Percentiles rank a stretch among this genome's conserved stretches.
phyloP scores from a whole-genome alignment of 345 rosid species.

The Pistacia integerrima region DNA sequence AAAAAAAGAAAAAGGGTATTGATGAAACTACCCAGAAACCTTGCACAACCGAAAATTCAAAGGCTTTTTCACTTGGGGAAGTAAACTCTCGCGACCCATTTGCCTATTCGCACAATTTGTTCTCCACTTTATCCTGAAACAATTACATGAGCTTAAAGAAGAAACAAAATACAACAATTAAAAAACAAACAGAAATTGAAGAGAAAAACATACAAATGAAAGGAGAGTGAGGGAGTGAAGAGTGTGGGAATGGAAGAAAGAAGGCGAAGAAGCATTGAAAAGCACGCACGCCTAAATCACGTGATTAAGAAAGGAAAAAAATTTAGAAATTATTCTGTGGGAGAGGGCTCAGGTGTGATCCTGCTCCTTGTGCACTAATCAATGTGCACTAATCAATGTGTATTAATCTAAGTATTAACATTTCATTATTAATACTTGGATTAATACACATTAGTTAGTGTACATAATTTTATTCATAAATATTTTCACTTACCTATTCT shows the following conservation, averaged over 20 bases:
- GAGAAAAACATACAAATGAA: not conserved
- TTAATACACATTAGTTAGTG: too few species aligned
- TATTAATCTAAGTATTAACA: too few species aligned
- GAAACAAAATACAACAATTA: too few species aligned
- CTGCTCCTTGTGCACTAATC: too few species aligned
- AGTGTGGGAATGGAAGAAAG: not conserved
- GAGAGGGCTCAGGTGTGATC: too few species aligned
- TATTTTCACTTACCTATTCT: too few species aligned
- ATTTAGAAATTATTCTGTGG: too few species aligned
- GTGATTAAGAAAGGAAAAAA: too few species aligned
- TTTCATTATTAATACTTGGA: too few species aligned
- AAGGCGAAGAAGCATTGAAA: not conserved
- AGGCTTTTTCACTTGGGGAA: constrained; percentile 30
- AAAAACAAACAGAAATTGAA: not conserved
- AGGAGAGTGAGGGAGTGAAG: not conserved
- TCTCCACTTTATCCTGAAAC: constrained; percentile 26
- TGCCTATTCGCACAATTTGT: constrained; percentile 20
- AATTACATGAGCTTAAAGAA: not conserved
- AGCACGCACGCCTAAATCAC: too few species aligned
- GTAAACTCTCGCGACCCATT: constrained; percentile 45
- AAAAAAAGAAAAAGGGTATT: not conserved
- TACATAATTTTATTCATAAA: too few species aligned
- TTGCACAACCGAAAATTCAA: constrained; percentile 56
- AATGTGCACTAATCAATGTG: too few species aligned
- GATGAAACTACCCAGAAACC: constrained; percentile 56